These are phyloP conservation scores for Leptosphaerulina australis DNA, from an alignment of 2,329 filamentous ascomycete species.

Conservation along the genomic window DNA sequence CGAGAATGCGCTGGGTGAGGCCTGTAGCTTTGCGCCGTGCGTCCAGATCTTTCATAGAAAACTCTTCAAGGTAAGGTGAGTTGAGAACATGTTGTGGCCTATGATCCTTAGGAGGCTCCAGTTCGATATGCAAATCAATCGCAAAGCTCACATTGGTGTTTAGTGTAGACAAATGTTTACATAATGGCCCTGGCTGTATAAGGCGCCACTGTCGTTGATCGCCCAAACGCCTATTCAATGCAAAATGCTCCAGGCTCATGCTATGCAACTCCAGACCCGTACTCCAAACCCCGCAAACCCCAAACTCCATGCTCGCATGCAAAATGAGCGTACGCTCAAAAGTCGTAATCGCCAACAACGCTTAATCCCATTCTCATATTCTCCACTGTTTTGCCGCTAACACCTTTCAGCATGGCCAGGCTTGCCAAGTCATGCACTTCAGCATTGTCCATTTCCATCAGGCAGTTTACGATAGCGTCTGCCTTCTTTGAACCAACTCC, in stretches of 20 bases:
- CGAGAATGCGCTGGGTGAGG: too few relatives aligned
- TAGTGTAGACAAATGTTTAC: too few relatives aligned
- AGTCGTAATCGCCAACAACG: slow-evolving; percentile 28
- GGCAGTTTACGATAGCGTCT: slow-evolving; percentile 56
- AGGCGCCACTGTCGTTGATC: too few relatives aligned
- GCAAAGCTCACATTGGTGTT: too few relatives aligned
- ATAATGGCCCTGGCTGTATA: too few relatives aligned
- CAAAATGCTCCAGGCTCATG: slow-evolving; percentile 7
- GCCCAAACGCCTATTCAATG: slow-evolving; percentile 11
- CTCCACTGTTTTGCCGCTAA: slow-evolving; percentile 58
- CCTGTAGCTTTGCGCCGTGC: too few relatives aligned
- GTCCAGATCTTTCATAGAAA: too few relatives aligned
- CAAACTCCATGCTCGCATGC: slow-evolving; percentile 32
- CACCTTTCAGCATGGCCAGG: slow-evolving; percentile 56
- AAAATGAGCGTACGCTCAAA: slow-evolving; percentile 25
- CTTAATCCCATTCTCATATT: slow-evolving; percentile 55
- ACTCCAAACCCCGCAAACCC: slow-evolving; percentile 1
- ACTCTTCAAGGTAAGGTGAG: too few relatives aligned
- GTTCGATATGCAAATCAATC: too few relatives aligned
- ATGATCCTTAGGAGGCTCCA: too few relatives aligned
- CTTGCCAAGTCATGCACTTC: slow-evolving; percentile 51
- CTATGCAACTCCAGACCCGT: not conserved
- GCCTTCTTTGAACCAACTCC: slow-evolving; percentile 78
- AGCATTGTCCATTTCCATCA: slow-evolving; percentile 55
- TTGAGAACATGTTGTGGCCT: too few relatives aligned